Evolutionary conservation across 257 asterid genomes (phyloP).

Genomic region (Solanum habrochaites): DNA sequence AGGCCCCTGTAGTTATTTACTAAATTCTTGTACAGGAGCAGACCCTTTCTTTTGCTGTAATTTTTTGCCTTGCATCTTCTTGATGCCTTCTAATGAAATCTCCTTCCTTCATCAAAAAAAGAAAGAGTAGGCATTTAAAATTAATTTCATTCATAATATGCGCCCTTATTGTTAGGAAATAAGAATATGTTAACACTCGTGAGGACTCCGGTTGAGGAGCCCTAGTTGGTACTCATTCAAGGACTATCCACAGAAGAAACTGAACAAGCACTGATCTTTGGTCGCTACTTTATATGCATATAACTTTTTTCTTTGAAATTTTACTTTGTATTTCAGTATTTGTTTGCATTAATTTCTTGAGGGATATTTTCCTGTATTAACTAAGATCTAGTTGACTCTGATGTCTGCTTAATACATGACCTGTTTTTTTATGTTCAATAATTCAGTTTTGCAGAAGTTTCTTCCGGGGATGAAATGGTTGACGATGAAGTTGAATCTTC

Average conservation of each 20-base stretch:
- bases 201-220: background rate
- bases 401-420: background rate
- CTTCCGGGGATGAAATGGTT: constrained; percentile 50
- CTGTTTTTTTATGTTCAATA: background rate
- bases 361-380: background rate
- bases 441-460: constrained; percentile 57
- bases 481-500: constrained; percentile 28
- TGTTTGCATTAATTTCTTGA: background rate
- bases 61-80: background rate
- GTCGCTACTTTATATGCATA: background rate
- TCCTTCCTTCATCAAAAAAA: background rate
- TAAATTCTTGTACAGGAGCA: background rate
- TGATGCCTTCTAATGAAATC: background rate
- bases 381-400: background rate
- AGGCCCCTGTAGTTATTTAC: background rate
- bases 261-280: background rate
- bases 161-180: background rate
- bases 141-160: background rate
- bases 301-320: background rate
- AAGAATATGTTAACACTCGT: background rate
- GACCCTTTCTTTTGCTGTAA: background rate
- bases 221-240: background rate
- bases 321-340: background rate
- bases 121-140: background rate
- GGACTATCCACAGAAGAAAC: background rate